Conservation (phyloP, 2,329 filamentous ascomycete species). For the Alternaria angustiovoidea region DNA sequence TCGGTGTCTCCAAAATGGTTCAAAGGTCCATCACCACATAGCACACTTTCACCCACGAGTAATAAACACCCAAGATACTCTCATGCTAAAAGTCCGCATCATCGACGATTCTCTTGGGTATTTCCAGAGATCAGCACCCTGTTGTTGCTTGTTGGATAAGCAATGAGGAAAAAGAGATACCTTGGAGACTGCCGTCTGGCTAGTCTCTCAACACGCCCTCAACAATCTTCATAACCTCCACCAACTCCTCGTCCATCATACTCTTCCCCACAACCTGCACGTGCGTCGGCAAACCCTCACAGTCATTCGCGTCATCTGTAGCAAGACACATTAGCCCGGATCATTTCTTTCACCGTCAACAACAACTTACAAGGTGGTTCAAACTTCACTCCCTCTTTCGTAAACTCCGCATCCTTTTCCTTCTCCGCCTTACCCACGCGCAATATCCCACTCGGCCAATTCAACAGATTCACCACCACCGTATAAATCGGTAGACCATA, state of each 20-base stretch:
- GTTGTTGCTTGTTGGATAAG: background rate
- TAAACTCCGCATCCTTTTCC: constrained; percentile 50
- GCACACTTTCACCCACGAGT: background rate
- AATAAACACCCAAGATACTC: background rate
- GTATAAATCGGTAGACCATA: constrained; percentile 60
- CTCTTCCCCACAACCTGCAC: constrained; percentile 58
- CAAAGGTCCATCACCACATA: background rate
- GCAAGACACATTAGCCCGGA: background rate
- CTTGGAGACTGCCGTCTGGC: background rate
- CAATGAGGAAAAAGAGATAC: background rate
- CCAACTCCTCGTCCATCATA: constrained; percentile 59
- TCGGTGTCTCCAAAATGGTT: background rate
- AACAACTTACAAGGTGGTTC: constrained; percentile 49
- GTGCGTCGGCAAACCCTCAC: constrained; percentile 57
- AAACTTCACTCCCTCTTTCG: constrained; percentile 38
- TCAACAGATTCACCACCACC: constrained; percentile 60
- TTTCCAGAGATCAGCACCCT: background rate
- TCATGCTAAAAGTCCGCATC: background rate
- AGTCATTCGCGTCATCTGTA: constrained; percentile 49
- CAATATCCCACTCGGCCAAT: constrained; percentile 62
- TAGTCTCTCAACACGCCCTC: constrained; percentile 24
- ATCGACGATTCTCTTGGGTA: background rate
- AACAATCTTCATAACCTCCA: constrained; percentile 48
- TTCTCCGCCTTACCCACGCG: constrained; percentile 56
- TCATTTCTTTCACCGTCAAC: background rate